Evolutionary conservation across 1,284 basidiomycete genomes (phyloP).

Genomic region (Malassezia dermatis): DNA sequence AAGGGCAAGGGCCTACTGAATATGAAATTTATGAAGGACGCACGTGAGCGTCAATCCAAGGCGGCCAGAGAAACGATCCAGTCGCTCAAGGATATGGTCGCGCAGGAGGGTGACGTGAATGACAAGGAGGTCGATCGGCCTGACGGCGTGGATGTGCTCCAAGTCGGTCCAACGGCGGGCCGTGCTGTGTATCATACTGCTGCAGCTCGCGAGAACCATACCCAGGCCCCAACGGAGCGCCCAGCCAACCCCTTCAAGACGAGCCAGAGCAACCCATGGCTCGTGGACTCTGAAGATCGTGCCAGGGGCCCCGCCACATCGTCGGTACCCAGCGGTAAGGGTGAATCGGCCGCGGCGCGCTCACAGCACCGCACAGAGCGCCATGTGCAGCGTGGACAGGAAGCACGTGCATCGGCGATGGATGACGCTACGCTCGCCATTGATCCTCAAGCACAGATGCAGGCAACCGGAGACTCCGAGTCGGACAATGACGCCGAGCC

Average conservation of each 20-base stretch:
- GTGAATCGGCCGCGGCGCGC: conserved; percentile 16
- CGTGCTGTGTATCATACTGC: conserved; percentile 29
- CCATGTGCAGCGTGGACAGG: conserved; percentile 14
- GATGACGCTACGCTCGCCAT: conserved; percentile 22
- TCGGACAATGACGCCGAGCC: conserved; percentile 7
- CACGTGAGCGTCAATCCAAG: conserved; percentile 29
- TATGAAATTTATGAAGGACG: conserved; percentile 49
- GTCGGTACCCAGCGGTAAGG: conserved; percentile 10
- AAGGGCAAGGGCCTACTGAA: conserved; percentile 32
- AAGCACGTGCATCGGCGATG: conserved; percentile 16
- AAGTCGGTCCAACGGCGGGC: conserved; percentile 21
- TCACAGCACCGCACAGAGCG: conserved; percentile 21
- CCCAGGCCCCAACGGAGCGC: not conserved
- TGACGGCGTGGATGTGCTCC: conserved; percentile 1
- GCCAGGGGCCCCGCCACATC: not conserved
- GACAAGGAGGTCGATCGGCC: conserved; percentile 15
- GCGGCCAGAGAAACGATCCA: conserved; percentile 27
- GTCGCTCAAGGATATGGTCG: conserved; percentile 25
- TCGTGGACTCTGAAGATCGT: not conserved
- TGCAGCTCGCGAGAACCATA: not conserved
- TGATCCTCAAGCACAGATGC: conserved; percentile 17
- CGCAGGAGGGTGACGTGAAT: conserved; percentile 14
- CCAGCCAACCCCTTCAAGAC: not conserved
- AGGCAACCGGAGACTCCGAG: not conserved
- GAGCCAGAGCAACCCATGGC: conserved; percentile 15